A percentile compares a stretch with the other conserved stretches of the same genome.
phyloP scores from a whole-genome alignment of 805 yeast genomes.

The Brettanomyces naardenensis region DNA sequence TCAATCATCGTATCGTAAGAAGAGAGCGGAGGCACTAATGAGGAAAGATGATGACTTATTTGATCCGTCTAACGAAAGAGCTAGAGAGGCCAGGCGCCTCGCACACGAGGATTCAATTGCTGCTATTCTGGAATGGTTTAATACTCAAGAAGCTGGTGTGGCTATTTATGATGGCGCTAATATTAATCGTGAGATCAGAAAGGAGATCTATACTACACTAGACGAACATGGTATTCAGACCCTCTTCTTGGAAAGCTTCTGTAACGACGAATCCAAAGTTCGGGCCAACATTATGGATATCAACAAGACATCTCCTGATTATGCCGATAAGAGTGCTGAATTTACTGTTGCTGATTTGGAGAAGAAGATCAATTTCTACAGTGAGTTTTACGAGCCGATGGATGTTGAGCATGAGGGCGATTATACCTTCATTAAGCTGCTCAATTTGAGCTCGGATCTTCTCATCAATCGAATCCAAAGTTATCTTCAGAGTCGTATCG shows the following conservation, averaged over 20 bases:
- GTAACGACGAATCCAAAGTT: slow-evolving; percentile 74
- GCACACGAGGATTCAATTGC: slow-evolving; percentile 67
- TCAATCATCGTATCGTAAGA: slow-evolving; percentile 79
- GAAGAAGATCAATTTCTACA: slow-evolving; percentile 67
- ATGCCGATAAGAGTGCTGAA: slow-evolving; percentile 58
- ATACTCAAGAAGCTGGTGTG: slow-evolving; percentile 60
- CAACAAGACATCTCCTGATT: slow-evolving; percentile 81
- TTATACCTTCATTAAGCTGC: slow-evolving; percentile 77
- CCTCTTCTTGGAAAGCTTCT: slow-evolving; percentile 86
- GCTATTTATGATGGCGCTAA: slow-evolving; percentile 94
- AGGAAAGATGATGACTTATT: slow-evolving; percentile 61
- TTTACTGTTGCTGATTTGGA: slow-evolving; percentile 66
- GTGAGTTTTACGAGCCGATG: slow-evolving; percentile 70
- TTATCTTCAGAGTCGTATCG: slow-evolving; percentile 86
- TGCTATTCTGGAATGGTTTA: slow-evolving; percentile 85
- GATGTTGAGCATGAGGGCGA: slow-evolving; percentile 48
- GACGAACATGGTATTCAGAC: slow-evolving; percentile 71
- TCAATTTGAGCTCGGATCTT: slow-evolving; percentile 83
- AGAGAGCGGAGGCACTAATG: slow-evolving; percentile 46
- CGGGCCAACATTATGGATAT: slow-evolving; percentile 79
- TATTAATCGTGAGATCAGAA: slow-evolving; percentile 67
- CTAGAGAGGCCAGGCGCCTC: slow-evolving; percentile 32
- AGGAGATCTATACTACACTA: slow-evolving; percentile 46
- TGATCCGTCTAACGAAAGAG: slow-evolving; percentile 45
- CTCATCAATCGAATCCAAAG: slow-evolving; percentile 82